Percentiles rank a stretch among this genome's conserved stretches.
Conservation (phyloP, 495 filamentous ascomycete species). For the Neurospora africana region DNA sequence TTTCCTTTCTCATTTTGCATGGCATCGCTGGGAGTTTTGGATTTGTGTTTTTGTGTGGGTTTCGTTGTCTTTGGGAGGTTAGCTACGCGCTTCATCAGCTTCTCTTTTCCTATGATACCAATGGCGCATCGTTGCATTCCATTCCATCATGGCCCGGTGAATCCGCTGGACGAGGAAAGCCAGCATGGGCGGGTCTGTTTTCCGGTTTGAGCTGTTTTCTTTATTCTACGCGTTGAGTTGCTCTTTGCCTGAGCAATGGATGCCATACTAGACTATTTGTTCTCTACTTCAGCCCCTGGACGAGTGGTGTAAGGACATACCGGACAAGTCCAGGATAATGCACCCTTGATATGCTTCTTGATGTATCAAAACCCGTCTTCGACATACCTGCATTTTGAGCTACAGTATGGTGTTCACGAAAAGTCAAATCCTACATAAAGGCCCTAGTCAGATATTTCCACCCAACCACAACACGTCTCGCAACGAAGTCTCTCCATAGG, state of each 20-base stretch:
- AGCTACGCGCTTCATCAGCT: not conserved
- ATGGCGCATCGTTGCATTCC: not conserved
- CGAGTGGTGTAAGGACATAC: not conserved
- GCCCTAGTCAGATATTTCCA: not conserved
- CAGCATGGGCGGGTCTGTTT: not conserved
- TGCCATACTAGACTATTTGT: not conserved
- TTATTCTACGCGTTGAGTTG: not conserved
- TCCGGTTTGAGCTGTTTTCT: not conserved
- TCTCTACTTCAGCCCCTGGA: not conserved
- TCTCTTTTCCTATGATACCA: not conserved
- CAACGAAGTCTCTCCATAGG: not conserved
- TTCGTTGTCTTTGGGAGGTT: not conserved
- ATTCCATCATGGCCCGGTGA: not conserved
- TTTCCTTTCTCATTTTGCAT: constrained; percentile 1
- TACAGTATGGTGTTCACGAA: not conserved
- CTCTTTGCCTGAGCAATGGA: not conserved
- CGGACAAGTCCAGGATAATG: not conserved
- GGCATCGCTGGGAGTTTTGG: constrained; percentile 12
- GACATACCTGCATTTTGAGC: not conserved
- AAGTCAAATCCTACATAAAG: not conserved
- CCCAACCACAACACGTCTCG: not conserved
- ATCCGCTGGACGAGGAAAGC: not conserved
- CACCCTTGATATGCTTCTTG: not conserved
- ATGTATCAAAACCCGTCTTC: not conserved
- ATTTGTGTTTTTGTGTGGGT: not conserved